Conservation (phyloP, 441 rosid species). For the Raphanus hybrid region DNA sequence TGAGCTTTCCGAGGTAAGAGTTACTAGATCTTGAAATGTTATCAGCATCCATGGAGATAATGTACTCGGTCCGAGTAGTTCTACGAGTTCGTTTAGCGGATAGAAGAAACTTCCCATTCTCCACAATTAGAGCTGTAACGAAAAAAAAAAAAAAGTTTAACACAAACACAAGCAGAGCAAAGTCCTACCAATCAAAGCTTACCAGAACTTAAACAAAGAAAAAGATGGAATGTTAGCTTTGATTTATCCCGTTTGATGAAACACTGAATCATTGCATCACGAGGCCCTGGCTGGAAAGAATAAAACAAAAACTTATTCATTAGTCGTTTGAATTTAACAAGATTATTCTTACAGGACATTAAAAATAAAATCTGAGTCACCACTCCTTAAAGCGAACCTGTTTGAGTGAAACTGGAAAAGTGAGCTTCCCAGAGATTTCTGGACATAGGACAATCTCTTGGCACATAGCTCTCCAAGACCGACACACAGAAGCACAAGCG, state of each 20-base stretch:
- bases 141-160: not conserved
- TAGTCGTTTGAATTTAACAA: constrained; percentile 1
- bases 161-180: not conserved
- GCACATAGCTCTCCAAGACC: constrained; percentile 61
- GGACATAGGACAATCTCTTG: constrained; percentile 59
- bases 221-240: constrained; percentile 55
- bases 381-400: constrained; percentile 40
- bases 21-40: constrained; percentile 78
- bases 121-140: constrained; percentile 59
- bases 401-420: constrained; percentile 58
- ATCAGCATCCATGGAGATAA: constrained; percentile 76
- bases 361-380: not conserved
- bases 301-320: not conserved
- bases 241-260: constrained; percentile 61
- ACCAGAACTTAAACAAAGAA: constrained; percentile 57
- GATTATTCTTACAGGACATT: not conserved
- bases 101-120: constrained; percentile 79
- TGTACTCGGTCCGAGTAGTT: constrained; percentile 72
- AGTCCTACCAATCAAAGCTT: constrained; percentile 27
- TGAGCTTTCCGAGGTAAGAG: constrained; percentile 72
- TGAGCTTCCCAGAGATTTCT: constrained; percentile 60
- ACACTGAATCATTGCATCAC: constrained; percentile 55
- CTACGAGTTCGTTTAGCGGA: constrained; percentile 76
- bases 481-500: constrained; percentile 60
- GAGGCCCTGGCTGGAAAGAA: constrained; percentile 56